Evolutionary conservation across 495 filamentous ascomycete species (phyloP), one percentile per base, ranked within the genome.

Genomic region (Tetracladium marchalianum): DNA sequence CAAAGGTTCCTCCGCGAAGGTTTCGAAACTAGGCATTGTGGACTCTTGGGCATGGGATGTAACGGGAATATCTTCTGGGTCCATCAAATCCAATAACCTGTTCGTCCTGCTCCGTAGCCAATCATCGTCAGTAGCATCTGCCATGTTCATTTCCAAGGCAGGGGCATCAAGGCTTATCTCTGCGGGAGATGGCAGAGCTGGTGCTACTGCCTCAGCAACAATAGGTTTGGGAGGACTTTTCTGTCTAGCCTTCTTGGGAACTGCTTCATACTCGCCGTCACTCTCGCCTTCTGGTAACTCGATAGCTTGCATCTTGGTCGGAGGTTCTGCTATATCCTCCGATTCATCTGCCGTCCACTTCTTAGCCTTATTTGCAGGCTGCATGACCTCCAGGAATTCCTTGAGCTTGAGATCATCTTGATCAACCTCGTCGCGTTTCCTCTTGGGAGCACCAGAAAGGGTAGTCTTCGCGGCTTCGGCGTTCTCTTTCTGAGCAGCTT

Each of bases 21-120:
- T 43, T 38, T 52, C 44, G 35, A n/a, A 22, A 15, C 32, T 43
- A 44, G 31, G n/a, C n/a, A 47, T 15, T 13, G 39, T 27, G 15
- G 12, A 31, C 12, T 12, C 19, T 16, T n/a, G 24, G 1, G 11
- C 19, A 19, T 35, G 15, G 35, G 40, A 32, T n/a, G 38, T 18
- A 33, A 39, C 47, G 17, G 15, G 3, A 18, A 65, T 51, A 39
- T 73, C 72, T 36, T 75, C 67, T 1, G 67, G 70, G 42, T 90
- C 87, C 16, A 86, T 69, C 16, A 97, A 67, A 58, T 88, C 93
- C 32, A 97, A 71, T 39, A 96, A 65, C 52, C 93, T 78, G 61
- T 81, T 96, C n/a, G 89, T 96, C 52, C 86, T 82, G 35, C 85
- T 93, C 35, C 92, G 81, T 41, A 95, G 71, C 92, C 92, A 99